phyloP scores from a whole-genome alignment of 768 basidiomycete genomes.

The Rhizopogon salebrosus region DNA sequence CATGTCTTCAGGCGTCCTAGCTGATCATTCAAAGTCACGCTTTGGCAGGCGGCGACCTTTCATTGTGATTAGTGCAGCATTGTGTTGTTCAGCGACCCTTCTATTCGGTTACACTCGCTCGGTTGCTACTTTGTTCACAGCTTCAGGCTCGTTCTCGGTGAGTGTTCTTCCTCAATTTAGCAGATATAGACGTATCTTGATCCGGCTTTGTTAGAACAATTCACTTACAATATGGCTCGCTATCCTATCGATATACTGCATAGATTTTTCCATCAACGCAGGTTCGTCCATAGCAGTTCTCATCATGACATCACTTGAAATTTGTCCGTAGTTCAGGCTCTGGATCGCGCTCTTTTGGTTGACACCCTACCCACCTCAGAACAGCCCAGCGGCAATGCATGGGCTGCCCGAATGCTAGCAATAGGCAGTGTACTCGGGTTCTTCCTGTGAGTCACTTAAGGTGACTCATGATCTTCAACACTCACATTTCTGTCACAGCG shows the following conservation, averaged over 20 bases:
- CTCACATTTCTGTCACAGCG: slow-evolving; percentile 36
- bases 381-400: slow-evolving; percentile 87
- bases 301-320: neutral
- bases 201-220: slow-evolving; percentile 43
- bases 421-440: slow-evolving; percentile 84
- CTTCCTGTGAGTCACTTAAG: slow-evolving; percentile 61
- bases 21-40: slow-evolving; percentile 78
- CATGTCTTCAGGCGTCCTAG: slow-evolving; percentile 45
- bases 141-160: slow-evolving; percentile 29
- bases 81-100: slow-evolving; percentile 71
- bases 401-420: slow-evolving; percentile 92
- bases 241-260: slow-evolving; percentile 59
- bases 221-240: slow-evolving; percentile 72
- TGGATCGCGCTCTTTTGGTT: slow-evolving; percentile 87
- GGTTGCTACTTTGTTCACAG: slow-evolving; percentile 48
- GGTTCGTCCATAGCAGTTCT: slow-evolving; percentile 23
- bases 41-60: slow-evolving; percentile 85
- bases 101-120: slow-evolving; percentile 78
- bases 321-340: slow-evolving; percentile 62
- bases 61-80: slow-evolving; percentile 64
- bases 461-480: neutral
- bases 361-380: slow-evolving; percentile 71
- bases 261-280: slow-evolving; percentile 63
- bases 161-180: slow-evolving; percentile 4
- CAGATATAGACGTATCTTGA: neutral